These are phyloP conservation scores for Boletellus deceptivus DNA, from an alignment of 1,284 basidiomycete genomes.

Conservation along the genomic window DNA sequence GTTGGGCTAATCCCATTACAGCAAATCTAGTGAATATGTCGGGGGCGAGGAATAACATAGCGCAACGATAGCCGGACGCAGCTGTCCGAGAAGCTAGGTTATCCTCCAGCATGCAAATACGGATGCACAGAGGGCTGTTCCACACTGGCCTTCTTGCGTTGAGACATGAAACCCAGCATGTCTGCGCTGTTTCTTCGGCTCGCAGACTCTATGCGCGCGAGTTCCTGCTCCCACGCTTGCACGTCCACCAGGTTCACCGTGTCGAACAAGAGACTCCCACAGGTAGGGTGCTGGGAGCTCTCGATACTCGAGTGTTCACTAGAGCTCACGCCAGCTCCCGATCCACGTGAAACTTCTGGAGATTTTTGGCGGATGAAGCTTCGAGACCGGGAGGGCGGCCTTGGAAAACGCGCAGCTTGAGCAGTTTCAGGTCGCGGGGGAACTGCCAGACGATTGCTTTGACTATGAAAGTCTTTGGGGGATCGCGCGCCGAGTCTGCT, in stretches of 20 bases:
- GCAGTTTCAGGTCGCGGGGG: conserved; percentile 32
- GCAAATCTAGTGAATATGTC: conserved; percentile 9
- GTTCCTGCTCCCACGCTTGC: conserved; percentile 75
- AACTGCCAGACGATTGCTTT: conserved; percentile 17
- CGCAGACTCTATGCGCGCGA: conserved; percentile 63
- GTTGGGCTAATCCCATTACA: conserved; percentile 3
- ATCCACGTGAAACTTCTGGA: conserved; percentile 20
- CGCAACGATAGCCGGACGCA: conserved; percentile 2
- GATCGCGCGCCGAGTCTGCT: conserved; percentile 31
- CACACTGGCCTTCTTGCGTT: conserved; percentile 39
- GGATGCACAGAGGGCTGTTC: conserved; percentile 26
- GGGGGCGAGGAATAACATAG: conserved; percentile 8
- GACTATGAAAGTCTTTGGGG: conserved; percentile 15
- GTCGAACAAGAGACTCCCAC: conserved; percentile 22
- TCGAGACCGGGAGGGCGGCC: conserved; percentile 10
- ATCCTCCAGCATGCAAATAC: conserved; percentile 31
- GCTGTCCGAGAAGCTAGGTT: conserved; percentile 1
- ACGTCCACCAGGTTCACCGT: conserved; percentile 40
- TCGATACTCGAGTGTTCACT: conserved; percentile 28
- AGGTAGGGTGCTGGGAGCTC: conserved; percentile 20
- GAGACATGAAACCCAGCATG: conserved; percentile 55
- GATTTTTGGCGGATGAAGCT: conserved; percentile 25
- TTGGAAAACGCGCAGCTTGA: conserved; percentile 16
- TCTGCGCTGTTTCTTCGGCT: conserved; percentile 59
- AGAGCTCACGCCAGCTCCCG: conserved; percentile 36